Conservation (phyloP, 495 filamentous ascomycete genomes). For the Aspergillus cavernicola region DNA sequence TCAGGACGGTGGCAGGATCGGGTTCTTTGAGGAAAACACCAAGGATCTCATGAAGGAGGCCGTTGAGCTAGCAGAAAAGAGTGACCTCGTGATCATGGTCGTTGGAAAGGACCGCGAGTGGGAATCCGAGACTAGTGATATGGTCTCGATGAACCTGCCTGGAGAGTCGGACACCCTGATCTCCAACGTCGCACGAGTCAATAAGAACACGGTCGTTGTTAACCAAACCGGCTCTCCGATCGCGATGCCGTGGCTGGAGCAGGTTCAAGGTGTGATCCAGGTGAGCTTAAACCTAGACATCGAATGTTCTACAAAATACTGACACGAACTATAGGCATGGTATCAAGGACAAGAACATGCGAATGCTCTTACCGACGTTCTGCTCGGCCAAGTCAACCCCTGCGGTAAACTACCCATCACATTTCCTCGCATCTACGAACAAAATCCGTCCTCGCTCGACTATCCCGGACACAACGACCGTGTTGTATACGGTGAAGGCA, state of each 20-base stretch:
- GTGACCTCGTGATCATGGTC: background rate
- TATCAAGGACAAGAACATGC: conserved; percentile 56
- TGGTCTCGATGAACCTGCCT: conserved; percentile 3
- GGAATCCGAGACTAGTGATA: conserved; percentile 6
- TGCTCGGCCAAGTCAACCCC: conserved; percentile 55
- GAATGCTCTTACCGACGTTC: conserved; percentile 46
- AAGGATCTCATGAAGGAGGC: background rate
- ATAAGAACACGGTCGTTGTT: background rate
- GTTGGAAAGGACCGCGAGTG: conserved; percentile 7
- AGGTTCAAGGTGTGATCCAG: conserved; percentile 28
- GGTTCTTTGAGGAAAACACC: background rate
- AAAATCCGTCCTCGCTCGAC: conserved; percentile 62
- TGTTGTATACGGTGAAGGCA: conserved; percentile 41
- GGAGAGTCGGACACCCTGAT: background rate
- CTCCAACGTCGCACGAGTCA: background rate
- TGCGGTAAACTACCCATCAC: conserved; percentile 50
- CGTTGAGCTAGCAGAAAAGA: background rate
- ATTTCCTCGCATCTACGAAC: conserved; percentile 54
- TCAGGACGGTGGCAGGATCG: background rate
- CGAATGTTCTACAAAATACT: no score
- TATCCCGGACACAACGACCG: conserved; percentile 47
- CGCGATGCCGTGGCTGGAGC: conserved; percentile 67
- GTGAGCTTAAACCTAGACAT: no score
- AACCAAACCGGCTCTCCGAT: conserved; percentile 28
- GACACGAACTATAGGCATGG: conserved; percentile 52